Percentiles rank a stretch among this genome's conserved stretches.
phyloP scores from a whole-genome alignment of 2,329 filamentous ascomycete genomes.

The Alternaria sp. region DNA sequence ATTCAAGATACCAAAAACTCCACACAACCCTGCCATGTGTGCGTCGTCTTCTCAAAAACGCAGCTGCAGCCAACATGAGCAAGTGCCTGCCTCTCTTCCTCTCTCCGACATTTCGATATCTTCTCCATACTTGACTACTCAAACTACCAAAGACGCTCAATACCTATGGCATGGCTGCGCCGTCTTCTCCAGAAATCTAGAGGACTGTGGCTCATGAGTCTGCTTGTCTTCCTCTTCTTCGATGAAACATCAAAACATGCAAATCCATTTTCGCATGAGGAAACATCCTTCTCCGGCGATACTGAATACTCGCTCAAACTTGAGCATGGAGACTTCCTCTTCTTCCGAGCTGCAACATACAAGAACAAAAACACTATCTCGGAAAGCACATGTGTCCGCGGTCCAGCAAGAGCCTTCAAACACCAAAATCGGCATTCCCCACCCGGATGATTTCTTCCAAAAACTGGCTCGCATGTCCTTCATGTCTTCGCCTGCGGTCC shows the following conservation, averaged over 20 bases:
- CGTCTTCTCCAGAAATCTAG: not conserved
- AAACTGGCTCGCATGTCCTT: no score
- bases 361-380: no score
- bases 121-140: not conserved
- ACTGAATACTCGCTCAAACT: no score
- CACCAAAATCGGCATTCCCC: no score
- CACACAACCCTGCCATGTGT: no score
- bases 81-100: not conserved
- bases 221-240: not conserved
- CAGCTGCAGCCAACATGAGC: no score
- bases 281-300: not conserved
- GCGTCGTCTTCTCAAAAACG: no score
- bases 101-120: not conserved
- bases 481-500: no score
- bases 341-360: not conserved
- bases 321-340: not conserved
- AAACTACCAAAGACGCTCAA: no score
- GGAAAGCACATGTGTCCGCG: not conserved
- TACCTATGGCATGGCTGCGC: not conserved
- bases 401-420: not conserved
- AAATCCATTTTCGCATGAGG: not conserved
- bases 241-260: not conserved
- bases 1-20: no score
- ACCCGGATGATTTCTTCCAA: no score
- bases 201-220: rapidly evolving